phyloP scores from a whole-genome alignment of 2,329 filamentous ascomycete species.

The Amylocarpus encephaloides region DNA sequence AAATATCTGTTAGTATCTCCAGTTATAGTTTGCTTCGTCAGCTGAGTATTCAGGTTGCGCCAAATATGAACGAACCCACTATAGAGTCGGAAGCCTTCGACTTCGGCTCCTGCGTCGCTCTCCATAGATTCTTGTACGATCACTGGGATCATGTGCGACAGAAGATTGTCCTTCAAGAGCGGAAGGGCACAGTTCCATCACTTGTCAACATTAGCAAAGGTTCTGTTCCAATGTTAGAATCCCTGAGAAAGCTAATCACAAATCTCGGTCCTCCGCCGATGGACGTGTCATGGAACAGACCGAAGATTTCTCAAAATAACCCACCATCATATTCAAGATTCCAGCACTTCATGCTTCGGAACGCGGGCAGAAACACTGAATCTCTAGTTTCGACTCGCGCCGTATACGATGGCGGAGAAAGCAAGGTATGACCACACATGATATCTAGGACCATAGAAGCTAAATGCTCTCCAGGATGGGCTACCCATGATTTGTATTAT shows the following conservation, averaged over 20 bases:
- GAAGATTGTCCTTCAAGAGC: slow-evolving; percentile 53
- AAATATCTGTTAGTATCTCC: slow-evolving; percentile 53
- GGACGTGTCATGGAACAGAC: slow-evolving; percentile 63
- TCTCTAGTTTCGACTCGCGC: slow-evolving; percentile 58
- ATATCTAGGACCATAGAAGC: not conserved
- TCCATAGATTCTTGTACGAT: slow-evolving; percentile 64
- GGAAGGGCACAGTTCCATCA: slow-evolving; percentile 49
- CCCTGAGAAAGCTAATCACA: slow-evolving; percentile 54
- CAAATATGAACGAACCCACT: slow-evolving; percentile 39
- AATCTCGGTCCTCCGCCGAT: slow-evolving; percentile 62
- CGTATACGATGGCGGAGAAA: slow-evolving; percentile 66
- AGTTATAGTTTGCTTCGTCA: slow-evolving; percentile 1
- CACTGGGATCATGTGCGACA: slow-evolving; percentile 66
- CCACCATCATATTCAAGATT: slow-evolving; percentile 62
- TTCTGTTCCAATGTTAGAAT: slow-evolving; percentile 52
- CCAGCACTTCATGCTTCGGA: slow-evolving; percentile 66
- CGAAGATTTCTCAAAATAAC: slow-evolving; percentile 56
- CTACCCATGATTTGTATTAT: slow-evolving; percentile 64
- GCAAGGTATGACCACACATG: slow-evolving; percentile 42
- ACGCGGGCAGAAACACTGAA: slow-evolving; percentile 59
- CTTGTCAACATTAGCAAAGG: slow-evolving; percentile 47
- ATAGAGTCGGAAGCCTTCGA: slow-evolving; percentile 51
- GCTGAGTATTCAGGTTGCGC: slow-evolving; percentile 36
- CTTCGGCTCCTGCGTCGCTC: slow-evolving; percentile 63
- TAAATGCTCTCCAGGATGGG: slow-evolving; percentile 45